These are phyloP conservation scores for Pleurotus cornucopiae DNA, from an alignment of 768 basidiomycete genomes.

Conservation along the genomic window DNA sequence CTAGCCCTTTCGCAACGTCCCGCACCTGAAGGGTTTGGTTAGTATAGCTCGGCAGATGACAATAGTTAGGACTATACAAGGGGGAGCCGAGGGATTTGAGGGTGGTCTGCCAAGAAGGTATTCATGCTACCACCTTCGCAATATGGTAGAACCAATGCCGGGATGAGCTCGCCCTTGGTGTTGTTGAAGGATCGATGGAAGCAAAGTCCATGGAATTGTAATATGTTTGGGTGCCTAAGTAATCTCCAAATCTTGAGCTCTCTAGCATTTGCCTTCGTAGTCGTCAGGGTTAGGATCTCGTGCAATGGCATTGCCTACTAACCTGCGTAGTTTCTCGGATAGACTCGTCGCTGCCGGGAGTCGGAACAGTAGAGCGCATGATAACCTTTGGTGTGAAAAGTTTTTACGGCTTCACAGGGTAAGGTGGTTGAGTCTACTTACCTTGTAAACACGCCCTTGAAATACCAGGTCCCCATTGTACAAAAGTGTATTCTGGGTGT, in stretches of 20 bases:
- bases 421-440: neutral
- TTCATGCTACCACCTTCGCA: neutral
- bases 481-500: neutral
- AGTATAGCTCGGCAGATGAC: neutral
- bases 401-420: neutral
- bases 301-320: too few relatives aligned
- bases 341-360: too few relatives aligned
- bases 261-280: neutral
- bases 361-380: neutral
- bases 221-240: neutral
- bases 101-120: neutral
- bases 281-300: neutral
- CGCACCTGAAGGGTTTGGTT: neutral
- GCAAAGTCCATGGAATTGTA: neutral
- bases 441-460: neutral
- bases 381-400: neutral
- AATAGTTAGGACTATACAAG: neutral
- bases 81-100: neutral
- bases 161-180: neutral
- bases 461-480: neutral
- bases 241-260: neutral
- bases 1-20: neutral
- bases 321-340: too few relatives aligned
- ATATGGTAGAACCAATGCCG: neutral
- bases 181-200: neutral